Percentiles rank a stretch among this genome's conserved stretches.
Evolutionary conservation across 2,329 filamentous ascomycete species (phyloP).

Genomic region (Grosmannia clavigera): DNA sequence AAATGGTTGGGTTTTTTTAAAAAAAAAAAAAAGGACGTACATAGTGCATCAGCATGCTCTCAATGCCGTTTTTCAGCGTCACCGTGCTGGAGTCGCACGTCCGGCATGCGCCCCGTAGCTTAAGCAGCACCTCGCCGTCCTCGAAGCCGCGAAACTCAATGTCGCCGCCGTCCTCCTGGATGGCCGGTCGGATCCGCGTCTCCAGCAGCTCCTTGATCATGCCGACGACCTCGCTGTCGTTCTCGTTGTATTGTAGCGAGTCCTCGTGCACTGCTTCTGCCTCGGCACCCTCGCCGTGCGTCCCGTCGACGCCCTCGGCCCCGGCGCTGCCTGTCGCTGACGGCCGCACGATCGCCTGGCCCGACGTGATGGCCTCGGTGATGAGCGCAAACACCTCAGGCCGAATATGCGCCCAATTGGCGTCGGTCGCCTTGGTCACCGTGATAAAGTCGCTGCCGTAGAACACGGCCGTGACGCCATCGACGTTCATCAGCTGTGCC

Average conservation of each 20-base stretch:
- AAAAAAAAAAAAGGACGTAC: conserved; percentile 36
- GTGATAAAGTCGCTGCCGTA: conserved; percentile 96
- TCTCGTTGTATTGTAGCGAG: conserved; percentile 70
- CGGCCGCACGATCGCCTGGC: conserved; percentile 67
- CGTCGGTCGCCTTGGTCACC: conserved; percentile 77
- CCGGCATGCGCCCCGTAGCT: conserved; percentile 82
- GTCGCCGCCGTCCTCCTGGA: conserved; percentile 95
- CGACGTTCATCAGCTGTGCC: conserved; percentile 79
- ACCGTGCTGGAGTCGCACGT: conserved; percentile 97
- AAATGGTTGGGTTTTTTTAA: too few species aligned
- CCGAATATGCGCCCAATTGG: conserved; percentile 88
- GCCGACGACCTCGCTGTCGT: conserved; percentile 85
- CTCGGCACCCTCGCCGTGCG: conserved; percentile 24
- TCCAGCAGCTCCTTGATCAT: conserved; percentile 99
- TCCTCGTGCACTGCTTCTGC: conserved; percentile 42
- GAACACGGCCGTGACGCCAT: conserved; percentile 90
- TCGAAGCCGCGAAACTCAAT: conserved; percentile 91
- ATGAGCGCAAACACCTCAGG: conserved; percentile 93
- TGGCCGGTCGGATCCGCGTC: conserved; percentile 85
- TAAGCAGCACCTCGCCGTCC: conserved; percentile 71
- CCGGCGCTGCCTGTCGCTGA: conserved; percentile 16
- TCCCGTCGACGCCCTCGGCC: conserved; percentile 6
- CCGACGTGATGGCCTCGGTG: conserved; percentile 79
- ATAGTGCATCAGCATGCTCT: conserved; percentile 97
- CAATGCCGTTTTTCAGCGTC: conserved; percentile 93